Evolutionary conservation across 163 green algal species (phyloP).

Genomic region (Chloroidium sp.): DNA sequence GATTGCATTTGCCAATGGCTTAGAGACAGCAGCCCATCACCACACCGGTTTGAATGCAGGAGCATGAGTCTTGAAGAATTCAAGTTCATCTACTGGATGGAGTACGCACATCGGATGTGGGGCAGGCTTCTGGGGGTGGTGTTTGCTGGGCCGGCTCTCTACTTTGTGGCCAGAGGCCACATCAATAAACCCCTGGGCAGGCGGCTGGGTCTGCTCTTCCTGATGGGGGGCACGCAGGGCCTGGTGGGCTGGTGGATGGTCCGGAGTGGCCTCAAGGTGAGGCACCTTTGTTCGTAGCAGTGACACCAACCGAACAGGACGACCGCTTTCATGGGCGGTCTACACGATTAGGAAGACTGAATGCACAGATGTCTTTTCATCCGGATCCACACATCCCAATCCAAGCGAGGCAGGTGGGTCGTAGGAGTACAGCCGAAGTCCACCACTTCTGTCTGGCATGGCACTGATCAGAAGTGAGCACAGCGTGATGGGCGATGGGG

Average conservation of each 20-base stretch:
- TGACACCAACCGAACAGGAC: neutral
- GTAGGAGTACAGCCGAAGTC: too few relatives aligned
- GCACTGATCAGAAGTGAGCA: too few relatives aligned
- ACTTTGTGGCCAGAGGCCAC: constrained; percentile 64
- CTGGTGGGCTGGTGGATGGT: constrained; percentile 99
- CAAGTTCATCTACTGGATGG: constrained; percentile 99
- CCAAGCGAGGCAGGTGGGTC: too few relatives aligned
- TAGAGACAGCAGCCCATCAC: too few relatives aligned
- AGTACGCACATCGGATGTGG: constrained; percentile 91
- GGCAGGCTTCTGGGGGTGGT: constrained; percentile 74
- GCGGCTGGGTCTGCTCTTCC: constrained; percentile 80
- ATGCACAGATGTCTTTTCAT: constrained; percentile 2
- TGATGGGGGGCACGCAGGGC: constrained; percentile 88
- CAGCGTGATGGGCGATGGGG: too few relatives aligned
- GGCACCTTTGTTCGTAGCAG: neutral
- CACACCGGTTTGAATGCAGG: neutral
- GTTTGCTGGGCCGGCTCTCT: constrained; percentile 68
- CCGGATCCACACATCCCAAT: too few relatives aligned
- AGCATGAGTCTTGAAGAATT: constrained; percentile 93
- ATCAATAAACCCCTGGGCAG: constrained; percentile 64
- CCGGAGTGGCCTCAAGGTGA: constrained; percentile 62
- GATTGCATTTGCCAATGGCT: too few relatives aligned
- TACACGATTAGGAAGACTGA: neutral
- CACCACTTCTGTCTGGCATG: too few relatives aligned
- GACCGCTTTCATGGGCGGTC: too few relatives aligned